Conservation (phyloP, 495 filamentous ascomycete genomes). For the Penicillium verhagenii region DNA sequence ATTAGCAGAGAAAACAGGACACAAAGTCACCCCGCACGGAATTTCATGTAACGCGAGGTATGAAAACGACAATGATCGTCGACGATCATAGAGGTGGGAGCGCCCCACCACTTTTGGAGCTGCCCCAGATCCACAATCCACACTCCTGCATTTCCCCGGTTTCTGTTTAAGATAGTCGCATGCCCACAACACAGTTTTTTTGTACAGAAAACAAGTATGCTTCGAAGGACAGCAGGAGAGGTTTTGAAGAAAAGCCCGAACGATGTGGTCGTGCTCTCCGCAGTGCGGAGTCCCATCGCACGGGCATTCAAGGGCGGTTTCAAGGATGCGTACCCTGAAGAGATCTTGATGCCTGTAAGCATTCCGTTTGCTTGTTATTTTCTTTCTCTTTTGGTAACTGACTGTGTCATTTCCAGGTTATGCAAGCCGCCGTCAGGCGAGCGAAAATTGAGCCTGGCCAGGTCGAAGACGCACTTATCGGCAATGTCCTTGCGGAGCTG, state of each 20-base stretch:
- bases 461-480: slow-evolving; percentile 82
- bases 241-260: slow-evolving; percentile 79
- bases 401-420: not conserved
- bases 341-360: slow-evolving; percentile 79
- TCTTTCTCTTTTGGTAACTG: slow-evolving; percentile 20
- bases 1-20: not conserved
- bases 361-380: slow-evolving; percentile 70
- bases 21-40: not conserved
- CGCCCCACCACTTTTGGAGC: not conserved
- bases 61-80: not conserved
- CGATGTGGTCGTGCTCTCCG: slow-evolving; percentile 85
- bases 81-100: no score
- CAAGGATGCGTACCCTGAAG: slow-evolving; percentile 89
- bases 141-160: not conserved
- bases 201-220: not conserved
- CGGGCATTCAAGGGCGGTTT: slow-evolving; percentile 81
- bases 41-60: not conserved
- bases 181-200: not conserved
- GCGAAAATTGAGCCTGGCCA: slow-evolving; percentile 62
- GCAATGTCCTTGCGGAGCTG: slow-evolving; percentile 85
- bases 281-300: slow-evolving; percentile 83
- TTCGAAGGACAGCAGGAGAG: slow-evolving; percentile 22
- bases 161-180: not conserved
- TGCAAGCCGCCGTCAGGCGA: not conserved
- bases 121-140: not conserved